Base-by-base conservation (phyloP, 257 asterid genomes). In the Buddleja alternifolia region DNA sequence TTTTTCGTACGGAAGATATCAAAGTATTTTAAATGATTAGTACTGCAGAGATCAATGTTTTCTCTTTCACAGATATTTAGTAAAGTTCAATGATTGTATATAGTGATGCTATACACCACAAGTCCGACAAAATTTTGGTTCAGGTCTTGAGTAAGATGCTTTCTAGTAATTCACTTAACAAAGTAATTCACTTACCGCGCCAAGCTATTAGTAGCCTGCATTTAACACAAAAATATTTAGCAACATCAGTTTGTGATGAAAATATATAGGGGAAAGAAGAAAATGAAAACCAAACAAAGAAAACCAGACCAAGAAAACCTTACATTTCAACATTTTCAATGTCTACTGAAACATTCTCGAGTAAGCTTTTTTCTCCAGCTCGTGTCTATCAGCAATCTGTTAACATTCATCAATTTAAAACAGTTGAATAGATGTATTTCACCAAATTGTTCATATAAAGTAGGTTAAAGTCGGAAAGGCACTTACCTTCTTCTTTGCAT, bases 321-420 rank as follows among this genome's bases (percentile, higher is more conserved):
- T 52, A 80, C 84, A 61, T 15, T 29, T 62, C 9, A 32, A 15
- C 23, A 41, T 1, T 21, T 71, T 73, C 66, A 61, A 57, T 53
- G 53, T 72, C 81, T 81, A 79, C 78, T 76, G 83, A 73, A 90
- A 90, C 93, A 90, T 90, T 77, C 74, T 88, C 11, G 90, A 67
- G 75, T 75, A 88, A 14, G 77, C 82, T 58, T 67, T 84, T 71
- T 83, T 88, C 88, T 87, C 93, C 70, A 39, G 77, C 32, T 84
- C 84, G 62, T 20, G 75, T 70, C 90, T 78, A 74, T 81, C 89
- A 74, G 95, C 84, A 79, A 90, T 77, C 97, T 90, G 81, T 78
- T 36, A 54, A 54, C 72, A 66, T 34, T 32, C 66, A 77, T 37
- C 34, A 36, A 47, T 65, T 25, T 69, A 61, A 23, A 67, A 59